A percentile compares a stretch with the other conserved stretches of the same genome.
Conservation (phyloP, 2,329 filamentous ascomycete species). For the Paecilomyces niveus region DNA sequence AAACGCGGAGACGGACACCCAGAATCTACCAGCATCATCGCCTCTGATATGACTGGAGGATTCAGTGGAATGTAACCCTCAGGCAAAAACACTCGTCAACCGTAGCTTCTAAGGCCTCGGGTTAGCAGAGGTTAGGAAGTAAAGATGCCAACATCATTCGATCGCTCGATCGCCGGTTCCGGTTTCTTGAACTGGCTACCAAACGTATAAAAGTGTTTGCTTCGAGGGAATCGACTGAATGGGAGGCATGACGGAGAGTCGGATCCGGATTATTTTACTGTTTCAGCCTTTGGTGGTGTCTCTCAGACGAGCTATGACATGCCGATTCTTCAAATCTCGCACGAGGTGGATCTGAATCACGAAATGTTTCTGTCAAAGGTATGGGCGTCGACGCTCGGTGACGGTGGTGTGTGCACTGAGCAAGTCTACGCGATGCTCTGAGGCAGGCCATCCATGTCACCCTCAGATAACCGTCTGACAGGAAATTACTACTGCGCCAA, state of each 20-base stretch:
- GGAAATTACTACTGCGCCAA: background rate
- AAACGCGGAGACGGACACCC: background rate
- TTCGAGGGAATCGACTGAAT: background rate
- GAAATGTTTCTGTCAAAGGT: background rate
- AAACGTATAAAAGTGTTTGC: background rate
- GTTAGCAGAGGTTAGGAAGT: background rate
- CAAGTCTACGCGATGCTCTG: background rate
- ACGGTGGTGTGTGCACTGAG: background rate
- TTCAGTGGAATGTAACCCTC: background rate
- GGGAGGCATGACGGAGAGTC: background rate
- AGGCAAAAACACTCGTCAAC: background rate
- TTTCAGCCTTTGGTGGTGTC: background rate
- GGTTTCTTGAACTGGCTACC: background rate
- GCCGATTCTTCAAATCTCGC: background rate
- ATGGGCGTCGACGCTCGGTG: background rate
- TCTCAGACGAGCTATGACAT: background rate
- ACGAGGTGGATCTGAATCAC: background rate
- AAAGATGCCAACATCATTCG: background rate
- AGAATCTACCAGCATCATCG: background rate
- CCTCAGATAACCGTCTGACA: background rate
- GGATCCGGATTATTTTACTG: background rate
- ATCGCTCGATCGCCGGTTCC: background rate
- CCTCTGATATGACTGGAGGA: background rate
- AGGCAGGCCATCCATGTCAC: background rate
- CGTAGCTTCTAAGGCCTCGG: background rate